These are phyloP conservation scores for Powellomyces hirtus DNA, from an alignment of 192 early-diverging fungal species.

Conservation along the genomic window DNA sequence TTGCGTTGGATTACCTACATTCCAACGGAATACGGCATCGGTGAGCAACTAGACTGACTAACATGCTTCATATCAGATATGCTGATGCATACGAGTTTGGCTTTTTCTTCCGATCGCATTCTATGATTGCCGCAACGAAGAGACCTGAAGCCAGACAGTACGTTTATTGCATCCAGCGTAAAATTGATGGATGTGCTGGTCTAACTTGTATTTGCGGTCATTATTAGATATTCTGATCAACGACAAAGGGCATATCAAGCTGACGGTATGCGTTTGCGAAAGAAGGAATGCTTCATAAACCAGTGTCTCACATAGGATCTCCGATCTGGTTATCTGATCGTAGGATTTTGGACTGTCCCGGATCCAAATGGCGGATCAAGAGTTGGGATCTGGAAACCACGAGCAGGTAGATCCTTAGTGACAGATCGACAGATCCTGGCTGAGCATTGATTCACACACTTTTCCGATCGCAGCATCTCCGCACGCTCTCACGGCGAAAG, in stretches of 20 bases:
- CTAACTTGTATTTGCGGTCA: background rate
- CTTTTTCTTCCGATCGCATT: background rate
- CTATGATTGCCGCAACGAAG: slow-evolving; percentile 27
- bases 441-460: too few species aligned
- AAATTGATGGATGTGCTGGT: background rate
- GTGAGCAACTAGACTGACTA: slow-evolving; percentile 35
- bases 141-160: slow-evolving; percentile 50
- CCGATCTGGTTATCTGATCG: background rate
- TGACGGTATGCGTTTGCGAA: slow-evolving; percentile 52
- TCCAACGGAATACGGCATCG: slow-evolving; percentile 86
- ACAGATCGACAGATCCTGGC: background rate
- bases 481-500: slow-evolving; percentile 13
- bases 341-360: slow-evolving; percentile 91
- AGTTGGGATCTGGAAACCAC: slow-evolving; percentile 11
- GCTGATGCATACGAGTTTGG: too few species aligned
- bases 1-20: slow-evolving; percentile 91
- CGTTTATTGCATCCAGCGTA: background rate
- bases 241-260: slow-evolving; percentile 85
- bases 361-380: slow-evolving; percentile 65
- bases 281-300: too few species aligned
- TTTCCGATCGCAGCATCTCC: background rate
- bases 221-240: slow-evolving; percentile 74
- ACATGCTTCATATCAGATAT: too few species aligned
- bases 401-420: slow-evolving; percentile 13
- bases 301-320: background rate